These are phyloP conservation scores for Alternaria angustiovoidea DNA, from an alignment of 2,329 filamentous ascomycete genomes.

Conservation along the genomic window DNA sequence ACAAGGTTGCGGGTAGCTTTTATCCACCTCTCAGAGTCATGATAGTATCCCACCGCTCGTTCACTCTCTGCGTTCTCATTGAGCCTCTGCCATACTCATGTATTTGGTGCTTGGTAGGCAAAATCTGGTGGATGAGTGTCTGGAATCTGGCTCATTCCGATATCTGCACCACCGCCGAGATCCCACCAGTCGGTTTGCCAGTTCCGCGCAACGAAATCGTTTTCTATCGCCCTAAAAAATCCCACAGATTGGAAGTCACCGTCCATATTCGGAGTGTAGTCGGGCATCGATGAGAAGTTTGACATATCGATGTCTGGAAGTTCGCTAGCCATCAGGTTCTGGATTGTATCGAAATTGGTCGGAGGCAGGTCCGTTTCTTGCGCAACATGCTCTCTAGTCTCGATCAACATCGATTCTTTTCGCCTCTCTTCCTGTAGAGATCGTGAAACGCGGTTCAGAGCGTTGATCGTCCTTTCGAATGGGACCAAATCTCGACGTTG, in stretches of 20 bases:
- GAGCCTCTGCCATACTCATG: not conserved
- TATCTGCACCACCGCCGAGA: slow-evolving; percentile 19
- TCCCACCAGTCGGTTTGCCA: slow-evolving; percentile 45
- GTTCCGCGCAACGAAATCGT: slow-evolving; percentile 39
- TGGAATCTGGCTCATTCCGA: slow-evolving; percentile 1
- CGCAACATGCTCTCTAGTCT: not conserved
- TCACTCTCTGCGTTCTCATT: not conserved
- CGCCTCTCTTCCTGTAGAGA: slow-evolving; percentile 34
- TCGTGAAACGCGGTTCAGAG: slow-evolving; percentile 41
- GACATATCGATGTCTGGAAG: slow-evolving; percentile 27
- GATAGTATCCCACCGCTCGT: not conserved
- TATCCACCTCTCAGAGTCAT: not conserved
- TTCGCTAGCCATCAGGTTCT: slow-evolving; percentile 19
- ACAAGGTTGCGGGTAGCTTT: not conserved
- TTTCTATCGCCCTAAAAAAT: slow-evolving; percentile 41
- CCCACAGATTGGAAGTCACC: slow-evolving; percentile 34
- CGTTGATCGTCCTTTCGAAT: slow-evolving; percentile 38
- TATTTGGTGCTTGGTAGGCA: not conserved
- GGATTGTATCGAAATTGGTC: slow-evolving; percentile 17
- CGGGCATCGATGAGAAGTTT: slow-evolving; percentile 25
- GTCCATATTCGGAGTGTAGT: slow-evolving; percentile 26
- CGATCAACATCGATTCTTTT: not conserved
- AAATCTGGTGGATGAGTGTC: not conserved
- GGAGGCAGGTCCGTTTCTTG: not conserved
- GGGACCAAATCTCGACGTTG: slow-evolving; percentile 27